A percentile compares a stretch with the other conserved stretches of the same genome.
phyloP scores from a whole-genome alignment of 2,329 filamentous ascomycete genomes.

The Scopulariopsis brevicaulis region DNA sequence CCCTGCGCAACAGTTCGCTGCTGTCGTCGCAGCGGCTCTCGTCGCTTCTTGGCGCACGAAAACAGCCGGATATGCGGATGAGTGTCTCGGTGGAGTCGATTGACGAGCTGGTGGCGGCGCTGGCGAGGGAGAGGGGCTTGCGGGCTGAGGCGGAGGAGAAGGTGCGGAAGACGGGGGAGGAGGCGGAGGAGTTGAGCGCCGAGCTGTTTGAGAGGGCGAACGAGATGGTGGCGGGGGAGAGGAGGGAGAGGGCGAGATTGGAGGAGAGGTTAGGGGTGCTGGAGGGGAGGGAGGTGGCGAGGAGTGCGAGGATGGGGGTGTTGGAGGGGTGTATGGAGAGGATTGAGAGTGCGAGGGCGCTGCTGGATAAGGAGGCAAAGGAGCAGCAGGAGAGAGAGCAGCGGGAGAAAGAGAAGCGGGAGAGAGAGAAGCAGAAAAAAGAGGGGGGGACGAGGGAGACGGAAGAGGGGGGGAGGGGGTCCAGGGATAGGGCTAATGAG shows the following conservation, averaged over 20 bases:
- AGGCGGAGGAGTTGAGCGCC: constrained; percentile 69
- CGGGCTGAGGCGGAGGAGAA: constrained; percentile 59
- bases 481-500: too few species aligned
- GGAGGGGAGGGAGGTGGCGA: constrained; percentile 59
- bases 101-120: constrained; percentile 47
- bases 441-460: too few species aligned
- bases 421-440: background rate
- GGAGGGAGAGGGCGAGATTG: constrained; percentile 57
- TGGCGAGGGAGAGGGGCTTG: constrained; percentile 55
- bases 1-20: constrained; percentile 9
- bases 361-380: constrained; percentile 32
- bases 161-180: constrained; percentile 53
- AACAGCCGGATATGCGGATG: constrained; percentile 25
- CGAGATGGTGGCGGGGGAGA: constrained; percentile 73
- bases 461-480: too few species aligned
- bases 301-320: constrained; percentile 54
- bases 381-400: background rate
- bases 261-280: constrained; percentile 59
- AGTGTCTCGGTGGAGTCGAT: constrained; percentile 12
- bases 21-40: constrained; percentile 27
- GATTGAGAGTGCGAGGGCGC: constrained; percentile 57
- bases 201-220: constrained; percentile 74
- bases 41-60: constrained; percentile 30
- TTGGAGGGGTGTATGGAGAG: constrained; percentile 60
- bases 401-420: constrained; percentile 1